phyloP scores from a whole-genome alignment of 2,329 filamentous ascomycete species.

The Grosmannia serpens region DNA sequence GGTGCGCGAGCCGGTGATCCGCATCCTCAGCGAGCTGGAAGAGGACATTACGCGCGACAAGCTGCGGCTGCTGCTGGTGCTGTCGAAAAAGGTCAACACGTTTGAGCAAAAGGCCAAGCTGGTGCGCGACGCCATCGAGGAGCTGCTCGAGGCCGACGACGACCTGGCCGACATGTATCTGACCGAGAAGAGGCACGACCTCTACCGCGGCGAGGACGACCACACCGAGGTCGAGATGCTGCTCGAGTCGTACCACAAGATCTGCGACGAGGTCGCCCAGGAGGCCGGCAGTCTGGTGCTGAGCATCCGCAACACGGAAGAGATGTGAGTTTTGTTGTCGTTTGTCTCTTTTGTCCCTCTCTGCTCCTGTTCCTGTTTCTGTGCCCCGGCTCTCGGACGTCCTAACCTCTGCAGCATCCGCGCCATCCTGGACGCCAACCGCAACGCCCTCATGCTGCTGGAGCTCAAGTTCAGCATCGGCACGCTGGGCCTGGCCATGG shows the following conservation, averaged over 20 bases:
- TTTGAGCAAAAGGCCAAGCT: constrained; percentile 96
- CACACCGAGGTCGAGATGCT: constrained; percentile 97
- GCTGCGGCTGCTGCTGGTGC: constrained; percentile 76
- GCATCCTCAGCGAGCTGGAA: constrained; percentile 79
- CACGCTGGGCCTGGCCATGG: constrained; percentile 86
- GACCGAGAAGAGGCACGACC: constrained; percentile 71
- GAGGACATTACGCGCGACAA: constrained; percentile 96
- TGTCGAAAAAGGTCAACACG: constrained; percentile 89
- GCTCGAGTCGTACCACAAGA: constrained; percentile 92
- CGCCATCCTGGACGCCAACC: constrained; percentile 94
- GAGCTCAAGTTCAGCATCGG: constrained; percentile 95
- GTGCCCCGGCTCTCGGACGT: background rate
- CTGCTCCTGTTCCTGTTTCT: background rate
- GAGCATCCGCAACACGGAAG: constrained; percentile 93
- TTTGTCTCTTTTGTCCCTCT: background rate
- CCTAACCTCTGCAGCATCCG: constrained; percentile 53
- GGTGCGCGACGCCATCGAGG: constrained; percentile 88
- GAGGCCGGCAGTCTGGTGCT: constrained; percentile 86
- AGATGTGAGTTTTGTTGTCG: constrained; percentile 73
- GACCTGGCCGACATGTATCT: constrained; percentile 93
- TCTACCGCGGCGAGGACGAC: constrained; percentile 65
- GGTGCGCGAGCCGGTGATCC: constrained; percentile 82
- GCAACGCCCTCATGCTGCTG: constrained; percentile 93
- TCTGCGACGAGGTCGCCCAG: constrained; percentile 96
- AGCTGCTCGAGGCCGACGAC: constrained; percentile 90